Percentiles rank a stretch among this genome's conserved stretches.
Conservation (phyloP, 192 early-diverging fungal genomes). For the Backusella australiensis region DNA sequence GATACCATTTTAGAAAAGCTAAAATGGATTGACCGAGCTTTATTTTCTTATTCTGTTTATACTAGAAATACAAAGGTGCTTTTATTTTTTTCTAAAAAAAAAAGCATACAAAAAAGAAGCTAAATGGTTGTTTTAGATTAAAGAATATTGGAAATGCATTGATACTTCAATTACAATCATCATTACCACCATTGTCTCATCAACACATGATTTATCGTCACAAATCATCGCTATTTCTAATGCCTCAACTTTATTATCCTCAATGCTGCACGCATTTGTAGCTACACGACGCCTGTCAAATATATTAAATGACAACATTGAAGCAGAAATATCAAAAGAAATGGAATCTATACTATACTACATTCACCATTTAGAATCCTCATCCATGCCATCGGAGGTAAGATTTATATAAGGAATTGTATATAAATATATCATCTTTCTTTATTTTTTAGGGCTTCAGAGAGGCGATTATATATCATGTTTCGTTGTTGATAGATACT, state of each 20-base stretch:
- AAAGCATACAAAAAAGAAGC: not conserved
- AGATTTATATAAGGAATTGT: not conserved
- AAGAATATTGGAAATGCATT: not conserved
- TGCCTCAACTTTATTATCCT: slow-evolving; percentile 7
- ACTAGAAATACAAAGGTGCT: not conserved
- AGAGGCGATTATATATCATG: not conserved
- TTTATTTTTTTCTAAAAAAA: too few relatives aligned
- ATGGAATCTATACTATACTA: slow-evolving; percentile 1
- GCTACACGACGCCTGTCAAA: not conserved
- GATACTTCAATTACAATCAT: not conserved
- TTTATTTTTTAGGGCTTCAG: not conserved
- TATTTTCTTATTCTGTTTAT: not conserved
- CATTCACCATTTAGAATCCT: not conserved
- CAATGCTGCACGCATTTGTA: slow-evolving; percentile 2
- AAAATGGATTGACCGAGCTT: not conserved
- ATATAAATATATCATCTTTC: not conserved
- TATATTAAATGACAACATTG: not conserved
- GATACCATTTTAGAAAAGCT: not conserved
- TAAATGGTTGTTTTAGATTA: not conserved
- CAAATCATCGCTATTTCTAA: slow-evolving; percentile 1
- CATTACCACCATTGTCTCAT: not conserved
- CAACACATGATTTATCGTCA: not conserved
- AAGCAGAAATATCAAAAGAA: not conserved
- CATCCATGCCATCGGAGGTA: not conserved
- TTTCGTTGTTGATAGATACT: not conserved